Evolutionary conservation across 106 monocot species (phyloP).

Genomic region (Acorus calamus): DNA sequence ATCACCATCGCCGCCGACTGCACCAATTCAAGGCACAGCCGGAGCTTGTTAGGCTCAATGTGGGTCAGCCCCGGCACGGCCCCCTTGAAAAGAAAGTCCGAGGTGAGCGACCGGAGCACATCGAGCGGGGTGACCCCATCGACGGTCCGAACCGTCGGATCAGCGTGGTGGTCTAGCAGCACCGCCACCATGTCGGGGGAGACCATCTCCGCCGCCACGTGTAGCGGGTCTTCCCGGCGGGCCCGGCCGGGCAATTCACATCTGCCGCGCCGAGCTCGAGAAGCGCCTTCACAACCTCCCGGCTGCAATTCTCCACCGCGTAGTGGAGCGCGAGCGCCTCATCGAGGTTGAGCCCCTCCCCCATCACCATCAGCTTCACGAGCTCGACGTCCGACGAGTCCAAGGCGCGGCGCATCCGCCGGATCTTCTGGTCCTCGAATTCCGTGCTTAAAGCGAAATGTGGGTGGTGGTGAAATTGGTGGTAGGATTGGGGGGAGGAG

Average conservation of each 20-base stretch:
- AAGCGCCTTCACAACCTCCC: slow-evolving; percentile 19
- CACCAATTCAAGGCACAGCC: slow-evolving; percentile 22
- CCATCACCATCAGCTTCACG: slow-evolving; percentile 28
- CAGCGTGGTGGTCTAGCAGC: slow-evolving; percentile 24
- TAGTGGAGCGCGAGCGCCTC: slow-evolving; percentile 23
- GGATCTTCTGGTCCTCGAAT: slow-evolving; percentile 19
- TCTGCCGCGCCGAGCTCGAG: slow-evolving; percentile 21
- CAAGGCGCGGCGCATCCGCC: slow-evolving; percentile 23
- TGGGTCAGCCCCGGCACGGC: slow-evolving; percentile 20
- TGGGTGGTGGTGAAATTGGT: not conserved
- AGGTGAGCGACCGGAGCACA: slow-evolving; percentile 19
- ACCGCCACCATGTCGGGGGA: slow-evolving; percentile 26
- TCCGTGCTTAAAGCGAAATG: slow-evolving; percentile 1
- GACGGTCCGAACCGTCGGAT: slow-evolving; percentile 17
- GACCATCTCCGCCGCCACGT: slow-evolving; percentile 27
- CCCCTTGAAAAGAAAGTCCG: slow-evolving; percentile 26
- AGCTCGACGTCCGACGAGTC: slow-evolving; percentile 26
- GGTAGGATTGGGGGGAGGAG: not conserved
- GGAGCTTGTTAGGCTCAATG: slow-evolving; percentile 21
- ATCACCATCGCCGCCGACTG: slow-evolving; percentile 18
- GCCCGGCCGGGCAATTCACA: slow-evolving; percentile 19
- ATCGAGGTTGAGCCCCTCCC: slow-evolving; percentile 25
- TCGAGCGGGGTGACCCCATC: slow-evolving; percentile 24
- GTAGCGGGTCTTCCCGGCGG: slow-evolving; percentile 23
- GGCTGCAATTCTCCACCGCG: slow-evolving; percentile 24